These are phyloP conservation scores for Stachybotrys echinatus DNA, from an alignment of 2,329 filamentous ascomycete genomes.

Conservation along the genomic window DNA sequence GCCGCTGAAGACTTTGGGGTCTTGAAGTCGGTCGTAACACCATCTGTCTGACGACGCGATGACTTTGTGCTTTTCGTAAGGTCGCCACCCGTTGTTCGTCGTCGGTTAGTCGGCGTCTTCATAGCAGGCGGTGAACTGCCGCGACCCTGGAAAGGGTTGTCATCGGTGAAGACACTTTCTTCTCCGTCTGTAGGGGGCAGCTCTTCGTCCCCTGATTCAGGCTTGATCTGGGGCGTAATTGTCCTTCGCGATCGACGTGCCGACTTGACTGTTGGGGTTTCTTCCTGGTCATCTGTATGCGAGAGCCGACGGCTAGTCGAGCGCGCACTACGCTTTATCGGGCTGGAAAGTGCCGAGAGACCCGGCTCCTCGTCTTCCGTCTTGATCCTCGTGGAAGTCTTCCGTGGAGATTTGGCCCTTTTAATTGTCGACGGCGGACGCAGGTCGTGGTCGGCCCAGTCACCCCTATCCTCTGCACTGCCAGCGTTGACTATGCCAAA, in stretches of 20 bases:
- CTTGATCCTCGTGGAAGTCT: constrained; percentile 47
- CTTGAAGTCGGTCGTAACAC: constrained; percentile 13
- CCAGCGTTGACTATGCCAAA: constrained; percentile 71
- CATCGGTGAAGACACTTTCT: constrained; percentile 69
- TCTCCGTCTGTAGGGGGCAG: constrained; percentile 33
- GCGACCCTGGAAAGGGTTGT: constrained; percentile 88
- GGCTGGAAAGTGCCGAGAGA: constrained; percentile 33
- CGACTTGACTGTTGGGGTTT: constrained; percentile 30
- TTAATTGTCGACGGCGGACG: constrained; percentile 41
- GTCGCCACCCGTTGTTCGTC: constrained; percentile 41
- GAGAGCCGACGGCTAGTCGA: constrained; percentile 50
- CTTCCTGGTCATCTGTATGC: constrained; percentile 42
- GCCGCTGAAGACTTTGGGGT: constrained; percentile 55
- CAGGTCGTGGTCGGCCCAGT: constrained; percentile 55
- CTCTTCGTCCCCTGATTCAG: constrained; percentile 40
- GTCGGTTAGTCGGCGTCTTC: constrained; percentile 42
- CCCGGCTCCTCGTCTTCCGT: constrained; percentile 42
- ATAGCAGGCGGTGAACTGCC: constrained; percentile 59
- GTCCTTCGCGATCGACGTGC: constrained; percentile 47
- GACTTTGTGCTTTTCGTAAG: constrained; percentile 35
- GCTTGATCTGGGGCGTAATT: constrained; percentile 46
- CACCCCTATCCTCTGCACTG: constrained; percentile 60
- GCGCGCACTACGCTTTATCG: constrained; percentile 50
- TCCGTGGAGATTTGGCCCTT: constrained; percentile 51
- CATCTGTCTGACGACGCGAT: constrained; percentile 40